These are phyloP conservation scores for Casuarina cunninghamiana DNA, from an alignment of 306 rosid species.

Conservation along the genomic window DNA sequence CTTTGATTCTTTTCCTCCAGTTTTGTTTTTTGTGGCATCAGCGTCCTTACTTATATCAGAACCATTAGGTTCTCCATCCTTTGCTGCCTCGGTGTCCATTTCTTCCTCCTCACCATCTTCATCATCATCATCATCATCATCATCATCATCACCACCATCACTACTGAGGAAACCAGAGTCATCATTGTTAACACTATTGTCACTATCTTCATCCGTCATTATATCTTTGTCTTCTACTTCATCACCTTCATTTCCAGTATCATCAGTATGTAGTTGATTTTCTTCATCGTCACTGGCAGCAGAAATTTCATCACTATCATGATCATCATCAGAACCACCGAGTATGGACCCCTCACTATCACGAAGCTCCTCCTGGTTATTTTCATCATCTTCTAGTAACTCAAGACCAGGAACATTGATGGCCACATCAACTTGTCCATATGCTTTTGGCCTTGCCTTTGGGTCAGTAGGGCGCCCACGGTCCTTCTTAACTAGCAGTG, in stretches of 20 bases:
- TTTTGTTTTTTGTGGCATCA: conserved; percentile 30
- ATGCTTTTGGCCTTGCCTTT: conserved; percentile 76
- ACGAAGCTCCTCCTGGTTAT: conserved; percentile 33
- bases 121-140: conserved; percentile 34
- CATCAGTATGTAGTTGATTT: conserved; percentile 37
- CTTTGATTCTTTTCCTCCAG: conserved; percentile 42
- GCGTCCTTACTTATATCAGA: conserved; percentile 21
- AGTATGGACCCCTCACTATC: conserved; percentile 35
- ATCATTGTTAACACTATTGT: conserved; percentile 16
- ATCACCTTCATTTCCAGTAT: conserved; percentile 42
- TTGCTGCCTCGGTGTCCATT: conserved; percentile 22
- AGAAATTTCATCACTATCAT: conserved; percentile 37
- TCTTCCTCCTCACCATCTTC: conserved; percentile 41
- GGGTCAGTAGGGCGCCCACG: conserved; percentile 79
- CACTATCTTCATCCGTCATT: conserved; percentile 41
- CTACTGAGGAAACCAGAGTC: conserved; percentile 17
- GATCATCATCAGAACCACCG: conserved; percentile 48
- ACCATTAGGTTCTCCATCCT: conserved; percentile 20
- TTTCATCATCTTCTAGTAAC: conserved; percentile 45
- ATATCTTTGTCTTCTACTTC: conserved; percentile 30
- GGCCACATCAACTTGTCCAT: conserved; percentile 64
- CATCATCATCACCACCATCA: conserved; percentile 32
- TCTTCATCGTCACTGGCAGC: conserved; percentile 47
- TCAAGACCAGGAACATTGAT: conserved; percentile 76
- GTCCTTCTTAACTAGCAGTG: conserved; percentile 83